Evolutionary conservation across 305 asterid genomes (phyloP), one percentile per base, ranked within the genome.

Genomic region (Fraxinus angustifolia): DNA sequence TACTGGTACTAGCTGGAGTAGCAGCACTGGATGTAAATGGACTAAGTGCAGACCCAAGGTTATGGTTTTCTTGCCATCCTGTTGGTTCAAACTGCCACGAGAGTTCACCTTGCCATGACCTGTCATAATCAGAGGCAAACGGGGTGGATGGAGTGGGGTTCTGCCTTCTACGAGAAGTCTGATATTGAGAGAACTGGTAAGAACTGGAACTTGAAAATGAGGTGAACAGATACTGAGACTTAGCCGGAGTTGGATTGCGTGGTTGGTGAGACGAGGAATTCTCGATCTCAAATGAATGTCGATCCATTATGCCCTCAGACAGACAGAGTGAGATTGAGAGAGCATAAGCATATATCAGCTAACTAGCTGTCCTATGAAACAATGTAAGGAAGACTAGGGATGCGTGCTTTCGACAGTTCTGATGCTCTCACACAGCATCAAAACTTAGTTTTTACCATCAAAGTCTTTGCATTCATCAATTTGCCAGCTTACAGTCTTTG

Each of bases 21-120:
- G 87, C 50, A 0, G 90, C 83, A 79, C 73, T 45, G 8, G 85
- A 82, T 3, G 90, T 36, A 91, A 93, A 90, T 0, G 97, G 98
- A 33, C 92, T 89, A 16, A 92, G 77, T 2, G 91, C 97, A 0
- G 91, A 91, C 31, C 98, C 93, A 16, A 93, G 89, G 56, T 81
- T 83, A 1, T 79, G 88, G 16, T 85, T 88, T 7, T 94, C 97
- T 0, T 74, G 87, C 94, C 93, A 90, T 0, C 92, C 93, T 0
- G 89, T 82, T 1, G 94, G 91, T 82, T 89, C 89, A 50, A 91
- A 80, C 81, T 91, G 95, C 98, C 98, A 94, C 1, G 94, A 94
- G 0, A 94, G 89, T 86, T 87, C 94, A 1, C 87, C 88, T 53
- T 90, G 90, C 97, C 97, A 92, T 2, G 91, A 89, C 81, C 81